Conservation (phyloP, 1,284 basidiomycete genomes). For the Bondarzewia mesenterica region DNA sequence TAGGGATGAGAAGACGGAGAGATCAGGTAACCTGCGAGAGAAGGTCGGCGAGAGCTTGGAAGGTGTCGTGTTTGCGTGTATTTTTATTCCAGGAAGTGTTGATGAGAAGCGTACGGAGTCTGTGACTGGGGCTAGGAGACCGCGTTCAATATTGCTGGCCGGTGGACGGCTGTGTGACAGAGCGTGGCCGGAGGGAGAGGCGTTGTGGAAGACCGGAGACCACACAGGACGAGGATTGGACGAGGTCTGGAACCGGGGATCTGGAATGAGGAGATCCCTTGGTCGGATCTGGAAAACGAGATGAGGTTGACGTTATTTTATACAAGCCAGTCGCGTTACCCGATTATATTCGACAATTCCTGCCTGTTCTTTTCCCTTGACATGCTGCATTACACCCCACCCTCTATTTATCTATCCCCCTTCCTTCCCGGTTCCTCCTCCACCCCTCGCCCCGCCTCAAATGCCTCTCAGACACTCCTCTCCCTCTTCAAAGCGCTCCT, state of each 20-base stretch:
- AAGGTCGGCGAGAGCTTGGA: background rate
- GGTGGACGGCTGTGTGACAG: too few relatives aligned
- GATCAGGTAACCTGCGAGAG: background rate
- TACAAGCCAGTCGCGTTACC: too few relatives aligned
- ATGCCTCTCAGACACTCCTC: slow-evolving; percentile 28
- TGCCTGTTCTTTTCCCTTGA: background rate
- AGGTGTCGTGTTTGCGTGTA: background rate
- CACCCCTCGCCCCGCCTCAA: slow-evolving; percentile 11
- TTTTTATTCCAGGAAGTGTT: background rate
- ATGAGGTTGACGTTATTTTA: too few relatives aligned
- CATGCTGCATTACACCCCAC: slow-evolving; percentile 3
- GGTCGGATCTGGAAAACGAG: background rate
- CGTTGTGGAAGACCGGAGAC: background rate
- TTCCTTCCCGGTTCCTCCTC: slow-evolving; percentile 5
- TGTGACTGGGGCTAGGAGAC: background rate
- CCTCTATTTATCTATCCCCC: slow-evolving; percentile 4
- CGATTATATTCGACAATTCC: too few relatives aligned
- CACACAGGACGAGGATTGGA: background rate
- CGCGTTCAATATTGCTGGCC: too few relatives aligned
- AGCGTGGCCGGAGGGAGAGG: too few relatives aligned
- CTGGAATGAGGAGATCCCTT: background rate
- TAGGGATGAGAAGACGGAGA: background rate
- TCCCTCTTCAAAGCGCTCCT: slow-evolving; percentile 17
- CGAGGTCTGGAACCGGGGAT: background rate
- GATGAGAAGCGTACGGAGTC: background rate